Conservation (phyloP, 768 basidiomycete species). For the Amyloporia xantha region DNA sequence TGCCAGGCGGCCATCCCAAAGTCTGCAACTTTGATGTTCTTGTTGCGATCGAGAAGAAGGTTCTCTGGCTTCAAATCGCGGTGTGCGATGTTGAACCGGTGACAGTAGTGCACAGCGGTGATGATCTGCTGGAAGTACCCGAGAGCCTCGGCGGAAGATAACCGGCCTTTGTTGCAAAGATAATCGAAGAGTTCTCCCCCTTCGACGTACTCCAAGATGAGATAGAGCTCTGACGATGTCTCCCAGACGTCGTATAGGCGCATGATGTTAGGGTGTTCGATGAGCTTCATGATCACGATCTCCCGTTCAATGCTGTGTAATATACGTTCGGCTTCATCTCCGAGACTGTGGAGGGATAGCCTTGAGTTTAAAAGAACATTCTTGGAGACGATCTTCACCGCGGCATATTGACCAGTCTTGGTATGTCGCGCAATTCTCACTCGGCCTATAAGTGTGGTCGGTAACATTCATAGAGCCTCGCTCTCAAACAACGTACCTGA, state of each 20-base stretch:
- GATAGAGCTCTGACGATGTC: slow-evolving; percentile 79
- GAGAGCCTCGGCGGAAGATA: slow-evolving; percentile 66
- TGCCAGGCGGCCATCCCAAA: slow-evolving; percentile 98
- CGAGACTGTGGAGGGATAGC: slow-evolving; percentile 60
- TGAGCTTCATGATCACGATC: slow-evolving; percentile 96
- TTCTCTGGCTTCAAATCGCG: slow-evolving; percentile 96
- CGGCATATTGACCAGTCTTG: slow-evolving; percentile 85
- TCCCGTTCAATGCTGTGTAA: slow-evolving; percentile 84
- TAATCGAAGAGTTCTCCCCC: slow-evolving; percentile 97
- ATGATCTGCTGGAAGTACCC: slow-evolving; percentile 93
- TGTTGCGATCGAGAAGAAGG: slow-evolving; percentile 73
- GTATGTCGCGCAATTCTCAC: slow-evolving; percentile 85
- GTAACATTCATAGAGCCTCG: not conserved
- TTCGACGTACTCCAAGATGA: slow-evolving; percentile 92
- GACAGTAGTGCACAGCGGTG: slow-evolving; percentile 85
- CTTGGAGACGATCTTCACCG: slow-evolving; percentile 92
- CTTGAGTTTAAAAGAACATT: slow-evolving; percentile 55
- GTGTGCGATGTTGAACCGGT: slow-evolving; percentile 91
- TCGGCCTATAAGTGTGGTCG: slow-evolving; percentile 53
- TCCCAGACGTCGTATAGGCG: slow-evolving; percentile 97
- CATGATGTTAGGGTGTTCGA: slow-evolving; percentile 93
- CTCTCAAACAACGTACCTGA: slow-evolving; percentile 30
- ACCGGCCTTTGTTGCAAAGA: slow-evolving; percentile 70
- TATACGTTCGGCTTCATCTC: slow-evolving; percentile 69
- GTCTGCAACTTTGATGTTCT: slow-evolving; percentile 91